These are phyloP conservation scores for Trichophyton mentagrophytes DNA, from an alignment of 2,329 filamentous ascomycete genomes.

Conservation along the genomic window DNA sequence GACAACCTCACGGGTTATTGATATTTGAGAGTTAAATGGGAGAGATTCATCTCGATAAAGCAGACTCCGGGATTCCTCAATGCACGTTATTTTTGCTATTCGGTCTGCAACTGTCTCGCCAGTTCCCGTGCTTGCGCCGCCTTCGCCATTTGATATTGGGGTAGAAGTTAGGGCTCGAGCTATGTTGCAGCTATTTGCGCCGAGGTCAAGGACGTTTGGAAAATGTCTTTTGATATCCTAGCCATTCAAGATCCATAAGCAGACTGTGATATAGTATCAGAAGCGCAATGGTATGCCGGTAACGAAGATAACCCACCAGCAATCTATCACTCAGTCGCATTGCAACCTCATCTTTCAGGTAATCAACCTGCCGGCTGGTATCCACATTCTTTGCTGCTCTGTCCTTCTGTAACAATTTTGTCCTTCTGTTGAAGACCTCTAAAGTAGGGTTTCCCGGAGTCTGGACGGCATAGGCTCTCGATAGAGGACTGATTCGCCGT, in stretches of 20 bases:
- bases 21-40: slow-evolving; percentile 58
- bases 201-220: slow-evolving; percentile 73
- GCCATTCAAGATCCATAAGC: not conserved
- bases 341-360: slow-evolving; percentile 86
- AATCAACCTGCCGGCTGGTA: slow-evolving; percentile 69
- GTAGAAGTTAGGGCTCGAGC: slow-evolving; percentile 61
- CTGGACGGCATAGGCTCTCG: slow-evolving; percentile 60
- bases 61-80: slow-evolving; percentile 65
- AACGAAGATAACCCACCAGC: slow-evolving; percentile 42
- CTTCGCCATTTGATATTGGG: slow-evolving; percentile 27
- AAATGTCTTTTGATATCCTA: slow-evolving; percentile 89
- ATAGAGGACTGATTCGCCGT: slow-evolving; percentile 12
- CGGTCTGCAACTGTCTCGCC: slow-evolving; percentile 53
- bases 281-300: not conserved
- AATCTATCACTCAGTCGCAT: slow-evolving; percentile 71
- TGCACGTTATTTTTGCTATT: slow-evolving; percentile 62
- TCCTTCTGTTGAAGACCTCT: slow-evolving; percentile 78
- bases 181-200: slow-evolving; percentile 91
- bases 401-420: slow-evolving; percentile 87
- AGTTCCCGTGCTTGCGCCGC: not conserved
- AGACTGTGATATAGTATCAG: not conserved
- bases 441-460: slow-evolving; percentile 63
- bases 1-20: slow-evolving; percentile 64
- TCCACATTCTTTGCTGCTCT: slow-evolving; percentile 60
- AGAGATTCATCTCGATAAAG: slow-evolving; percentile 61